Base-by-base conservation (phyloP, 805 yeast genomes). In the Spathaspora passalidarum region DNA sequence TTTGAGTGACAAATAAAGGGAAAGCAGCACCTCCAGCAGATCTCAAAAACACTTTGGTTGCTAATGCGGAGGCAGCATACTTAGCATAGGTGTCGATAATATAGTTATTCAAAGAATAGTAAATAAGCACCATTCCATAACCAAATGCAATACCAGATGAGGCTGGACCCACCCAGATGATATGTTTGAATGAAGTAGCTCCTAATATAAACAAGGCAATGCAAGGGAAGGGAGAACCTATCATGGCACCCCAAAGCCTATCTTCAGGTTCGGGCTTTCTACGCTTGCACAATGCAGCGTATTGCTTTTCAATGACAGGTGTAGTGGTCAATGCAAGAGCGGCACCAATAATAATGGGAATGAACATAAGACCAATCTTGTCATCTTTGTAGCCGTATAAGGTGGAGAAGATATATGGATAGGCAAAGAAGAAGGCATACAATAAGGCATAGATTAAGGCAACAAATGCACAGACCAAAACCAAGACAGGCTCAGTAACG, bases 401-500 rank as follows among this genome's bases (percentile, higher is more conserved):
- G 45, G 82, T 86, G 45, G 75, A 78, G 63, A 90, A 90, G 43
- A 90, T 88, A 44, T 85, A 96, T 4, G 97, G 97, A 68, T 86
- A 90, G 0, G 97, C 97, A 69, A 89, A 90, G 81, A 90, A 90
- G 73, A 90, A 90, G 10, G 96, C 96, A 60, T 90, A 90, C 43
- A 90, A 73, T 61, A 90, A 74, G n/a, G 96, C 84, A 70, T 90
- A 90, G 63, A 90, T 88, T 62, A 90, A 75, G 52, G 95, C 90
- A 49, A 90, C 92, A 65, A 88, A 90, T 56, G 80, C 79, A 65
- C 96, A 88, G 75, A 90, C 80, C 54, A 88, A 70, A 59, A 82
- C 94, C 57, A 90, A 71, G 21, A 89, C 95, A 3, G 96, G 96
- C 64, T 90, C 97, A 21, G 91, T 81, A 17, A 79, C 64, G 14